These are phyloP conservation scores for Scedosporium aurantiacum DNA, from an alignment of 2,329 filamentous ascomycete genomes.

Conservation along the genomic window DNA sequence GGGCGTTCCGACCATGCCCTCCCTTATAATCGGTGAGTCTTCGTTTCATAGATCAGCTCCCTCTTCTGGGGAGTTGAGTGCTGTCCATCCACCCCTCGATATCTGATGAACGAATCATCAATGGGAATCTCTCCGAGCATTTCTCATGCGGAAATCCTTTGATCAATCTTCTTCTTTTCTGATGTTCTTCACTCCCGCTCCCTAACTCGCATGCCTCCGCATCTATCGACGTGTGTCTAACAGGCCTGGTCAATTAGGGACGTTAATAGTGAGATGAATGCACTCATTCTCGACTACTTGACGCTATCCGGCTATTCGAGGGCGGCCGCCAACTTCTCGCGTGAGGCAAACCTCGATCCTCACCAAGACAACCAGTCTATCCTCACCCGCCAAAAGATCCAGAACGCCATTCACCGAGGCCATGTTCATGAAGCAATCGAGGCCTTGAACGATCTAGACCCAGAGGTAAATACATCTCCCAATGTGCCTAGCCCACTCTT, in stretches of 20 bases:
- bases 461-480: slow-evolving; percentile 56
- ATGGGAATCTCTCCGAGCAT: slow-evolving; percentile 99
- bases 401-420: slow-evolving; percentile 73
- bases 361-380: slow-evolving; percentile 65
- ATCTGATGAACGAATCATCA: slow-evolving; percentile 78
- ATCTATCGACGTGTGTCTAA: background rate
- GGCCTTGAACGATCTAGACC: slow-evolving; percentile 78
- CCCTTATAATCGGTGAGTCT: slow-evolving; percentile 13
- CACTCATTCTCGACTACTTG: slow-evolving; percentile 90
- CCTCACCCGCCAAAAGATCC: slow-evolving; percentile 67
- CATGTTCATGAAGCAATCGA: slow-evolving; percentile 79
- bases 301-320: slow-evolving; percentile 91
- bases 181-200: slow-evolving; percentile 17
- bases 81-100: background rate
- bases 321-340: slow-evolving; percentile 85
- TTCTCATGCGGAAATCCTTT: slow-evolving; percentile 69
- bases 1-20: background rate
- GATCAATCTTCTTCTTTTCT: slow-evolving; percentile 55
- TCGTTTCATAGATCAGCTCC: background rate
- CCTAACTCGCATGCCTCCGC: background rate
- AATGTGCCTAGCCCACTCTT: background rate
- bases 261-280: slow-evolving; percentile 79
- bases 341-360: slow-evolving; percentile 77
- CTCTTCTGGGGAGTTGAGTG: background rate
- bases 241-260: background rate